Base-by-base conservation (phyloP, 2,329 filamentous ascomycete genomes). In the Ramularia endophylla region DNA sequence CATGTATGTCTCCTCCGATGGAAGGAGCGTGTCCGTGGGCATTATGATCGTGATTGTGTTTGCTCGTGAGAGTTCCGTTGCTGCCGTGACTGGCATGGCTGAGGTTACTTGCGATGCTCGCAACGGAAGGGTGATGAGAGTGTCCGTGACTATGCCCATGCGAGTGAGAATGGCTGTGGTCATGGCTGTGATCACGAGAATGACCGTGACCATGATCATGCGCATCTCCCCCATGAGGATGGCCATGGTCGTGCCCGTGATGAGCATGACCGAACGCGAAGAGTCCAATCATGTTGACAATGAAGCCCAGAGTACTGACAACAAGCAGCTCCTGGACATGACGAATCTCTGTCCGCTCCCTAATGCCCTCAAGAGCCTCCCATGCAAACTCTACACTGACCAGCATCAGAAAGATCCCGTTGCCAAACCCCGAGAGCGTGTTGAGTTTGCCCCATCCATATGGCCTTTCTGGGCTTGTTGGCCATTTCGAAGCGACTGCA, bases 371-470 rank as follows among this genome's bases (percentile, higher is more conserved):
- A 43, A 90, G 80, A 0, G 90, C 92, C 65, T 98, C 92, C 56
- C 94, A 90, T 54, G 94, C 84, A 57, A 98, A 98, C 62, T 98
- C 92, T 16, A 97, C 73, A 59, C 89, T 95, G 52, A 98, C 88
- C 4, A 98, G 75, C 83, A 98, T 85, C 35, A 98, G 69, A 54
- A 98, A 90, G 19, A 98, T 83, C 6, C 92, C 92, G 58, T 98
- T 98, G 52, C 87, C 92, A 63, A 98, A 95, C 0, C 92, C 92
- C 45, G 90, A 94, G 43, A 98, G 70, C 1, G 88, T 95, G 66
- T 98, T 92, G 43, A 98, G 87, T 65, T 97, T 98, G 44, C 90
- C 89, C 62, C 95, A 92, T 0, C 92, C 92, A 59, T 95, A 97
- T 0, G 92, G 92, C 55, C 95, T 97, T 15, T 82, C 75, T 44